phyloP scores from a whole-genome alignment of 2,329 filamentous ascomycete genomes.

The Lomentospora prolificans region DNA sequence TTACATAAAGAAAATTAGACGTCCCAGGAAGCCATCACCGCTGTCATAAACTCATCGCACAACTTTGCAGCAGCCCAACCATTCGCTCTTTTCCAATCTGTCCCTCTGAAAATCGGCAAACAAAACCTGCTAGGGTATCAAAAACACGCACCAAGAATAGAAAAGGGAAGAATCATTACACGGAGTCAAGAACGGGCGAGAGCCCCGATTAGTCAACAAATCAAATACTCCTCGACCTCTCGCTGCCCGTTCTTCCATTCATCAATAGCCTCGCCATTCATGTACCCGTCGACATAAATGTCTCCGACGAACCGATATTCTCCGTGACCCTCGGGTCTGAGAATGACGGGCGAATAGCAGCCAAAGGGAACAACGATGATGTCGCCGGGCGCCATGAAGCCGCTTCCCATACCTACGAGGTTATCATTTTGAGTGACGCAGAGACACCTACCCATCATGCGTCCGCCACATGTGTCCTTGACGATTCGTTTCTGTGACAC shows the following conservation, averaged over 20 bases:
- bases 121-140: neutral
- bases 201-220: conserved; percentile 5
- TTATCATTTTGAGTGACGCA: conserved; percentile 14
- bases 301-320: conserved; percentile 24
- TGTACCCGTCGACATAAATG: conserved; percentile 24
- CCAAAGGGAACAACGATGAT: conserved; percentile 24
- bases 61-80: neutral
- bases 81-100: neutral
- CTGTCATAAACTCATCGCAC: neutral
- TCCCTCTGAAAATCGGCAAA: neutral
- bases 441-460: conserved; percentile 17
- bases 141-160: neutral
- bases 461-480: conserved; percentile 12
- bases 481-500: conserved; percentile 11
- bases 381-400: conserved; percentile 20
- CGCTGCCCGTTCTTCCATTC: conserved; percentile 31
- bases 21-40: neutral
- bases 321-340: conserved; percentile 17
- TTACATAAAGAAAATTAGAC: neutral
- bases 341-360: conserved; percentile 22
- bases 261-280: conserved; percentile 22
- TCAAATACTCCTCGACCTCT: conserved; percentile 22
- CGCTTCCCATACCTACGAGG: conserved; percentile 22
- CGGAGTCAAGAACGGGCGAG: neutral
- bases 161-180: neutral